phyloP scores from a whole-genome alignment of 2,329 filamentous ascomycete genomes.

The Teratosphaeria gauchensis region DNA sequence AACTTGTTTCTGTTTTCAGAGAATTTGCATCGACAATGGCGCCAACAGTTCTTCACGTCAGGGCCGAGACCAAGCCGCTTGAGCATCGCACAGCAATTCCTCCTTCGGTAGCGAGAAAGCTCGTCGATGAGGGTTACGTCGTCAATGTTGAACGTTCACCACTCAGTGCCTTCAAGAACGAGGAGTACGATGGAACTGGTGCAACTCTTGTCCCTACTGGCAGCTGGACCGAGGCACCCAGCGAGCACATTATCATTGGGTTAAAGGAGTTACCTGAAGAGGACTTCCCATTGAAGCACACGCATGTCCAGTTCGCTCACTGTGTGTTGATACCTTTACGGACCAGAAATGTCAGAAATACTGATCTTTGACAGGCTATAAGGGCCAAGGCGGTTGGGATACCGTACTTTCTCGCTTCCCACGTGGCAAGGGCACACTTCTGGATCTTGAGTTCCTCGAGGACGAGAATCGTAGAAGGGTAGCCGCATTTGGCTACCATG shows the following conservation, averaged over 20 bases:
- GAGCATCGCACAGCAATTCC: constrained; percentile 30
- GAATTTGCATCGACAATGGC: constrained; percentile 12
- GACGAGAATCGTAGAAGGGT: constrained; percentile 61
- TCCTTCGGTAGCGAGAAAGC: constrained; percentile 30
- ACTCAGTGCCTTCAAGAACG: constrained; percentile 30
- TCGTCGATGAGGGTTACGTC: constrained; percentile 32
- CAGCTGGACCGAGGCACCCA: constrained; percentile 33
- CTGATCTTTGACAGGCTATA: constrained; percentile 22
- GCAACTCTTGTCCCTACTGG: constrained; percentile 31
- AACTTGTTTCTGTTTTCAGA: neutral
- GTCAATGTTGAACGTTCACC: constrained; percentile 32
- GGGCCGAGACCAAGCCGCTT: constrained; percentile 29
- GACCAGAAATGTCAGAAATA: neutral
- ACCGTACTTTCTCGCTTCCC: constrained; percentile 70
- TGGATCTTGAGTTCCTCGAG: constrained; percentile 79
- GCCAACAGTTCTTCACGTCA: constrained; percentile 21
- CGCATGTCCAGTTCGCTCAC: constrained; percentile 34
- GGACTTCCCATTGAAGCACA: constrained; percentile 60
- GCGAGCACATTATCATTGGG: constrained; percentile 28
- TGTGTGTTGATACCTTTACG: constrained; percentile 9
- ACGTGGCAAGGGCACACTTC: constrained; percentile 63
- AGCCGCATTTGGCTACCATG: constrained; percentile 63
- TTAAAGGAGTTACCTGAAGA: constrained; percentile 42
- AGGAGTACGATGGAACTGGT: constrained; percentile 32
- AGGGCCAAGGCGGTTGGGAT: constrained; percentile 63